A percentile compares a stretch with the other conserved stretches of the same genome.
These are phyloP conservation scores for Apiospora kogelbergensis DNA, from an alignment of 2,329 filamentous ascomycete species.

Conservation along the genomic window DNA sequence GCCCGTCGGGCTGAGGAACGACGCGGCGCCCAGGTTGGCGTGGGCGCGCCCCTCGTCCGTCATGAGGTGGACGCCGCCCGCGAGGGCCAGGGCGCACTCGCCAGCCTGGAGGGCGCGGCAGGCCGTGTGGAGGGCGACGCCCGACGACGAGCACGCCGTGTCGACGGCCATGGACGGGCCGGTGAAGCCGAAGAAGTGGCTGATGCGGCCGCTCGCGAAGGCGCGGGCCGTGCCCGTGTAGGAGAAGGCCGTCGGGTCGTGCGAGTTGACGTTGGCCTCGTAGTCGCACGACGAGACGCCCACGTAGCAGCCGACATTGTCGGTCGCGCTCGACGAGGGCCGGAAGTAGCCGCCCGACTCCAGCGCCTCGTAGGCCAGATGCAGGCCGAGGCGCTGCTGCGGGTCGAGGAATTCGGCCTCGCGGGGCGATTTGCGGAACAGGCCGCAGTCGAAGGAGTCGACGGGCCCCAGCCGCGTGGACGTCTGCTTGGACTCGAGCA, in stretches of 20 bases:
- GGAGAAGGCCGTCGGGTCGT: slow-evolving; percentile 17
- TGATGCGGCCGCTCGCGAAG: slow-evolving; percentile 34
- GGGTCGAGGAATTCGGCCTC: slow-evolving; percentile 34
- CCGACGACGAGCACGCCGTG: slow-evolving; percentile 39
- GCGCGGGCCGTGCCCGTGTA: slow-evolving; percentile 19
- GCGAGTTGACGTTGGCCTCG: slow-evolving; percentile 17
- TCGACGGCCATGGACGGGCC: slow-evolving; percentile 41
- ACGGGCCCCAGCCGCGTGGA: slow-evolving; percentile 25
- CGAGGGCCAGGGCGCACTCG: slow-evolving; percentile 9
- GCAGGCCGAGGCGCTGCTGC: slow-evolving; percentile 32
- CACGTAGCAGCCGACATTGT: slow-evolving; percentile 27
- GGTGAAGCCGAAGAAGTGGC: slow-evolving; percentile 42
- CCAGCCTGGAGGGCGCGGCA: slow-evolving; percentile 19
- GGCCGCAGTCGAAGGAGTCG: slow-evolving; percentile 21
- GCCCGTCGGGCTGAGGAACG: slow-evolving; percentile 44
- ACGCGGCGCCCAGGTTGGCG: slow-evolving; percentile 25
- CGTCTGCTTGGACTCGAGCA: slow-evolving; percentile 17
- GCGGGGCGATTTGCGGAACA: slow-evolving; percentile 28
- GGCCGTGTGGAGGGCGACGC: slow-evolving; percentile 33
- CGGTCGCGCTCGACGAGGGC: slow-evolving; percentile 20
- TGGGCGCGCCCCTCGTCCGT: slow-evolving; percentile 25
- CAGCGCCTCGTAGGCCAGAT: slow-evolving; percentile 36
- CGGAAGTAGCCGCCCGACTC: slow-evolving; percentile 28
- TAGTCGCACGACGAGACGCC: slow-evolving; percentile 21
- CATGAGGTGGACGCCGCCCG: slow-evolving; percentile 21